Evolutionary conservation across 352 stramenopile genomes (phyloP).

Genomic region (Peronosclerospora sorghi): DNA sequence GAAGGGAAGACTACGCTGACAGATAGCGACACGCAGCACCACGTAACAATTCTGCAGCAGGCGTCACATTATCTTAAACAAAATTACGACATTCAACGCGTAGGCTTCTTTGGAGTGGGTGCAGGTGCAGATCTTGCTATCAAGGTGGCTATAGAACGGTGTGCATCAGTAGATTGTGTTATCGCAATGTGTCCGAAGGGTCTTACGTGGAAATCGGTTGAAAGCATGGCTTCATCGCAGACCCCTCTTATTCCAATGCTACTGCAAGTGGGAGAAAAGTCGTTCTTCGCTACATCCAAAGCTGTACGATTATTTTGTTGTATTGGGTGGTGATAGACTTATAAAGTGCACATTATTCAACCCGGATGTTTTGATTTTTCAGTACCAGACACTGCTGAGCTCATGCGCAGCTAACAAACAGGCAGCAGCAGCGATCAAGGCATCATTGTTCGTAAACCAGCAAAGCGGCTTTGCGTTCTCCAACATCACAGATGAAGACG

Average conservation of each 20-base stretch:
- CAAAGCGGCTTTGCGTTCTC: slow-evolving; percentile 75
- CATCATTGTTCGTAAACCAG: slow-evolving; percentile 63
- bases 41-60: slow-evolving; percentile 28
- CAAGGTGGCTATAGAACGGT: slow-evolving; percentile 40
- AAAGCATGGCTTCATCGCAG: slow-evolving; percentile 6
- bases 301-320: slow-evolving; percentile 29
- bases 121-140: slow-evolving; percentile 59
- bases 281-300: slow-evolving; percentile 45
- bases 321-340: not conserved
- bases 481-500: slow-evolving; percentile 85
- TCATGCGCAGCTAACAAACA: slow-evolving; percentile 18
- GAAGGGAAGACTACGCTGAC: slow-evolving; percentile 7
- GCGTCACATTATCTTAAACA: slow-evolving; percentile 50
- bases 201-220: slow-evolving; percentile 16
- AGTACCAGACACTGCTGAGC: slow-evolving; percentile 46
- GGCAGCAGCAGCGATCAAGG: slow-evolving; percentile 17
- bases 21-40: slow-evolving; percentile 10
- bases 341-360: not conserved
- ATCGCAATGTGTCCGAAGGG: slow-evolving; percentile 66
- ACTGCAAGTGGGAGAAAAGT: slow-evolving; percentile 57
- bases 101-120: slow-evolving; percentile 55
- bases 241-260: slow-evolving; percentile 37
- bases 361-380: slow-evolving; percentile 1
- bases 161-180: slow-evolving; percentile 40
- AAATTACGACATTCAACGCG: slow-evolving; percentile 63